Evolutionary conservation across 139 green algal genomes (phyloP).

Genomic region (Auxenochlorella pyrenoidosa): DNA sequence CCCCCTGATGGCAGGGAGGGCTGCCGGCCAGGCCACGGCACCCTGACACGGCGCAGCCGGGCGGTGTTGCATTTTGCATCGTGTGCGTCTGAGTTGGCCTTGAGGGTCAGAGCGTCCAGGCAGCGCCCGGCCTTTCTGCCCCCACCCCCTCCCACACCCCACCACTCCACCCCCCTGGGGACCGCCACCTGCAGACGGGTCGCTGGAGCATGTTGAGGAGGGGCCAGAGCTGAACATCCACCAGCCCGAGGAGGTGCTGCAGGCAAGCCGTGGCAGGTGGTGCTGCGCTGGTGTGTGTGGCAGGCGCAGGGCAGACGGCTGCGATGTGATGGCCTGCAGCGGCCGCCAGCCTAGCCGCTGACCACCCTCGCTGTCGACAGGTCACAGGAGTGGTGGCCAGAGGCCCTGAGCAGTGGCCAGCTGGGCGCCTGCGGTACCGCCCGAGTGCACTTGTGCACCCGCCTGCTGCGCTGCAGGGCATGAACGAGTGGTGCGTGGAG

Average conservation of each 20-base stretch:
- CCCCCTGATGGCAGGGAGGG: too few species aligned
- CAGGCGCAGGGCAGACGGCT: too few species aligned
- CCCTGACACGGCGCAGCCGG: too few species aligned
- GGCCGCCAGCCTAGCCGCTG: too few species aligned
- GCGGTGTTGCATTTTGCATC: not conserved
- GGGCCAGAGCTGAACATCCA: conserved; percentile 90
- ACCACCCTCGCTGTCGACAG: too few species aligned
- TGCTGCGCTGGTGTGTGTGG: conserved; percentile 34
- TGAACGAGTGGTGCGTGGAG: conserved; percentile 95
- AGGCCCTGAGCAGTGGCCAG: too few species aligned
- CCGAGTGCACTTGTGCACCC: not conserved
- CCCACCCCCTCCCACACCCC: too few species aligned
- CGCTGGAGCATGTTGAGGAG: conserved; percentile 69
- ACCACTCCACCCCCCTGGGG: not conserved
- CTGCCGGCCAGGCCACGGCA: too few species aligned
- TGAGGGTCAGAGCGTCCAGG: not conserved
- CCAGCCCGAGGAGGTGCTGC: conserved; percentile 77
- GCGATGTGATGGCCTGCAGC: too few species aligned
- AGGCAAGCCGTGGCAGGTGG: not conserved
- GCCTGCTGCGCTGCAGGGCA: conserved; percentile 48
- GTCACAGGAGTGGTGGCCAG: too few species aligned
- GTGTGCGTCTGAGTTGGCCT: not conserved
- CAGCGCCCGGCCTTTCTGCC: not conserved
- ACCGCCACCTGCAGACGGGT: conserved; percentile 58
- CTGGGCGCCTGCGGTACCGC: not conserved